phyloP scores from a whole-genome alignment of 495 filamentous ascomycete genomes.

The Podospora conica region DNA sequence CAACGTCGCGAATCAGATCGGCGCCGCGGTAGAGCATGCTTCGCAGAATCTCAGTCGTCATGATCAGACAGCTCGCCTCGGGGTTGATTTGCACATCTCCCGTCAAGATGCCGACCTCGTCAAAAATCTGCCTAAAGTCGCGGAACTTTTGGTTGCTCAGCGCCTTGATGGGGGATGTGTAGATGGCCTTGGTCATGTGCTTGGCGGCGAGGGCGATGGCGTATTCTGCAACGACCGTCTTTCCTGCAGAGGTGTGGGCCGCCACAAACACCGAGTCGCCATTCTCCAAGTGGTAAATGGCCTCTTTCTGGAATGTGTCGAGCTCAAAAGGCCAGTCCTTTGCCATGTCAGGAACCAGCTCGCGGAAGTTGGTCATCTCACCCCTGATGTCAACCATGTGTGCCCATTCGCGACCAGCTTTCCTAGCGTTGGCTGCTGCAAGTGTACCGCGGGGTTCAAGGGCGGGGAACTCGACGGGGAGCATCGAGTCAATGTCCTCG shows the following conservation, averaged over 20 bases:
- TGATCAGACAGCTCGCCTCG: slow-evolving; percentile 96
- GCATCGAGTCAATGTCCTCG: slow-evolving; percentile 83
- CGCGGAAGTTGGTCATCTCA: slow-evolving; percentile 82
- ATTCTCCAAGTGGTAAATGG: slow-evolving; percentile 92
- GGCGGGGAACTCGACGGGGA: slow-evolving; percentile 90
- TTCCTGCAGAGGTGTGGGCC: slow-evolving; percentile 96
- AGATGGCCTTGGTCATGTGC: slow-evolving; percentile 99
- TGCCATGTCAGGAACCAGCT: slow-evolving; percentile 93
- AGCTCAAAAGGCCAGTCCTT: slow-evolving; percentile 94
- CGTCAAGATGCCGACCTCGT: slow-evolving; percentile 94
- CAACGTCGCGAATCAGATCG: slow-evolving; percentile 92
- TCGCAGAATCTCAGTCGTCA: slow-evolving; percentile 96
- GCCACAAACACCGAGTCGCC: slow-evolving; percentile 98
- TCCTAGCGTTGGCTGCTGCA: slow-evolving; percentile 62
- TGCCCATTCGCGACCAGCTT: slow-evolving; percentile 84
- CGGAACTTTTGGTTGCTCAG: slow-evolving; percentile 98
- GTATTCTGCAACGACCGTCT: slow-evolving; percentile 97
- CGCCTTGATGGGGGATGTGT: slow-evolving; percentile 97
- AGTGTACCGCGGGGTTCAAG: slow-evolving; percentile 77
- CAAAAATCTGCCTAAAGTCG: slow-evolving; percentile 82
- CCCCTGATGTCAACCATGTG: slow-evolving; percentile 95
- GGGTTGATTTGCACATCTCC: slow-evolving; percentile 98
- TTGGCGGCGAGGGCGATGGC: slow-evolving; percentile 91
- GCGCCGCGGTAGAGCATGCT: slow-evolving; percentile 98
- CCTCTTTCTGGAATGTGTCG: slow-evolving; percentile 97